Evolutionary conservation across 2,329 filamentous ascomycete species (phyloP), one percentile per base, ranked within the genome.

Genomic region (Claviceps cyperi): DNA sequence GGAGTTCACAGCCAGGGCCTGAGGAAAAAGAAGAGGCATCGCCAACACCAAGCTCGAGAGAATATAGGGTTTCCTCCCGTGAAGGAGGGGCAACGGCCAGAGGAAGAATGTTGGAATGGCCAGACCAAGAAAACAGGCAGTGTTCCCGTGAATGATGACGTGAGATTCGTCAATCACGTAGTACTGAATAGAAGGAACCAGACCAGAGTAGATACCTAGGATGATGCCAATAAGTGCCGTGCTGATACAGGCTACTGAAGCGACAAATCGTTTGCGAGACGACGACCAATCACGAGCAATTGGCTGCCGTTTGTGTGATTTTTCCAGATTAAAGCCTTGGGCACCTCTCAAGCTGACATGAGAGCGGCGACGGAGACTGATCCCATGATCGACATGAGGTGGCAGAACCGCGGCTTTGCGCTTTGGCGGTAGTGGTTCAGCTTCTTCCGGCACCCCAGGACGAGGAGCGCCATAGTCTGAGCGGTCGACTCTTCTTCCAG

Each of bases 101-200:
- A 77, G 77, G 52, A 87, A 67, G 50, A 86, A 75, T 0, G 81
- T 85, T 0, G 84, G 78, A 39, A 89, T 64, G 0, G 83, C 82
- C 54, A 90, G 71, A 8, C 83, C 84, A 35, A 84, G 59, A 60
- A 85, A 90, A 49, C 88, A 75, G 24, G 80, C 75, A 15, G 85
- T 82, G 56, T 90, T 90, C 3, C 86, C 86, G 37, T 86, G 70
- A 28, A 88, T 80, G 1, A 80, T 74, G 52, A 77, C 72, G 57
- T 87, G 83, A 43, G 77, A 67, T 53, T 81, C 73, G 57, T 89
- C 84, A 22, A 79, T 80, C 54, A 90, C 77, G 57, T 80, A 81
- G 62, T 88, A 88, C 60, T 89, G 84, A 24, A 90, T 86, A 3
- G 80, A 78, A n/a, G 85, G 84, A 1, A 88, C 84, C 56, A 88